Conservation (phyloP, 805 yeast genomes). For the Tetrapisispora iriomotensis region DNA sequence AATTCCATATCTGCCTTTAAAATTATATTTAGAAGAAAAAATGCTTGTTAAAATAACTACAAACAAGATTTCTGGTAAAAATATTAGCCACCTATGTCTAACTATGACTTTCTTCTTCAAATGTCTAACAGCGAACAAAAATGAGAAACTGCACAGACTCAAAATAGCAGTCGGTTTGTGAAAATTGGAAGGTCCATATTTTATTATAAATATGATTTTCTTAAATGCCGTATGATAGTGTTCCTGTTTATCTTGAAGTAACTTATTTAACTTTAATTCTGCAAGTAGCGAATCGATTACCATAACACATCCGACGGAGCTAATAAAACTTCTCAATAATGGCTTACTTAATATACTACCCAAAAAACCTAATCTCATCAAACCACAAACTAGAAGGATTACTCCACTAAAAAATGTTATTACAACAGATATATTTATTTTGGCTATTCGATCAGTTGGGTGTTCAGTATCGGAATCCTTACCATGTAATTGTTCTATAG, state of each 20-base stretch:
- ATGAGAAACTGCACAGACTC: conserved; percentile 42
- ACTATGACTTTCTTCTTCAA: conserved; percentile 31
- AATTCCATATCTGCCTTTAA: conserved; percentile 46
- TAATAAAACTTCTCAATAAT: conserved; percentile 69
- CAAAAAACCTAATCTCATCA: conserved; percentile 76
- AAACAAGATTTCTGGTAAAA: conserved; percentile 76
- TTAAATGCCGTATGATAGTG: conserved; percentile 64
- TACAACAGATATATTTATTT: conserved; percentile 52
- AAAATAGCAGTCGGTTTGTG: conserved; percentile 55
- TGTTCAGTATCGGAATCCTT: conserved; percentile 22
- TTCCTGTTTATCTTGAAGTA: conserved; percentile 37
- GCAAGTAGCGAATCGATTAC: conserved; percentile 64
- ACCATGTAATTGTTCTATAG: conserved; percentile 46
- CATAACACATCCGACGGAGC: conserved; percentile 81
- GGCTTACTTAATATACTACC: conserved; percentile 74
- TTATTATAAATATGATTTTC: conserved; percentile 49
- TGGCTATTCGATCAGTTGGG: conserved; percentile 28
- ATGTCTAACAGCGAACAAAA: conserved; percentile 34
- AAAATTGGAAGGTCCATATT: conserved; percentile 35
- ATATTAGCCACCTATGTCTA: conserved; percentile 38
- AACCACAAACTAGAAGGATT: conserved; percentile 58
- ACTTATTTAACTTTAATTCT: conserved; percentile 53
- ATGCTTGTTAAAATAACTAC: conserved; percentile 57
- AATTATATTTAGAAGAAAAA: conserved; percentile 38
- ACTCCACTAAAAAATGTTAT: conserved; percentile 71